These are phyloP conservation scores for Protomyces macrosporus DNA, from an alignment of 1,139 yeast species.

Conservation along the genomic window DNA sequence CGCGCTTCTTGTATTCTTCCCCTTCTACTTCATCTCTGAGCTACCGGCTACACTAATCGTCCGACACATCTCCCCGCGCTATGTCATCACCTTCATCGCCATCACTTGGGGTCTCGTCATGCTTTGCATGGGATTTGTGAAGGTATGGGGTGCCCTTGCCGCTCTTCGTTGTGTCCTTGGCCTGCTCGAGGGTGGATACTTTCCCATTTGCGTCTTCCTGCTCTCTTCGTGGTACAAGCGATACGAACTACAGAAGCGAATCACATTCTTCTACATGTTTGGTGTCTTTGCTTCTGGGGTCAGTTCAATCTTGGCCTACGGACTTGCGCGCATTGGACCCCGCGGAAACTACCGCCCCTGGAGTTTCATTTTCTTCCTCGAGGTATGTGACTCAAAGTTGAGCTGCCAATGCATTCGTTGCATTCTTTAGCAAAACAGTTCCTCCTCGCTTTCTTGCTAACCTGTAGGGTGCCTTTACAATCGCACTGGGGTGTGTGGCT, in stretches of 20 bases:
- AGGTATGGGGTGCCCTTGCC: slow-evolving; percentile 52
- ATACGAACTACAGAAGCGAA: slow-evolving; percentile 26
- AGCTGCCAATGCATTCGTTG: slow-evolving; percentile 43
- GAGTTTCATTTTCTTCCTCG: slow-evolving; percentile 69
- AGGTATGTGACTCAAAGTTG: slow-evolving; percentile 33
- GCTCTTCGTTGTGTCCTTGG: slow-evolving; percentile 40
- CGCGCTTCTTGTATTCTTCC: slow-evolving; percentile 59
- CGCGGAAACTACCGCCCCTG: slow-evolving; percentile 72
- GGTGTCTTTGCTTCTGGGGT: slow-evolving; percentile 23
- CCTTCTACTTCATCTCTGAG: slow-evolving; percentile 58
- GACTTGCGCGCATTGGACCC: slow-evolving; percentile 39
- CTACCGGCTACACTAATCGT: slow-evolving; percentile 58
- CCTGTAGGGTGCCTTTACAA: slow-evolving; percentile 39
- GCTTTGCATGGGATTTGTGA: slow-evolving; percentile 52
- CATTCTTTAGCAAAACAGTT: no score
- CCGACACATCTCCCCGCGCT: slow-evolving; percentile 56
- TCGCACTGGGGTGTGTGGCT: slow-evolving; percentile 55
- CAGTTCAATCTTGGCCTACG: slow-evolving; percentile 4
- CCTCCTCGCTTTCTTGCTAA: no score
- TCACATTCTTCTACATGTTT: slow-evolving; percentile 33
- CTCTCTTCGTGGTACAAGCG: slow-evolving; percentile 28
- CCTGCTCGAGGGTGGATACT: slow-evolving; percentile 33
- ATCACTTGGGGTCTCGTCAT: slow-evolving; percentile 27
- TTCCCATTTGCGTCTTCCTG: slow-evolving; percentile 31
- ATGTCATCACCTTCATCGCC: slow-evolving; percentile 34